These are phyloP conservation scores for Kalmusia sp. DNA, from an alignment of 2,329 filamentous ascomycete genomes.

Conservation along the genomic window DNA sequence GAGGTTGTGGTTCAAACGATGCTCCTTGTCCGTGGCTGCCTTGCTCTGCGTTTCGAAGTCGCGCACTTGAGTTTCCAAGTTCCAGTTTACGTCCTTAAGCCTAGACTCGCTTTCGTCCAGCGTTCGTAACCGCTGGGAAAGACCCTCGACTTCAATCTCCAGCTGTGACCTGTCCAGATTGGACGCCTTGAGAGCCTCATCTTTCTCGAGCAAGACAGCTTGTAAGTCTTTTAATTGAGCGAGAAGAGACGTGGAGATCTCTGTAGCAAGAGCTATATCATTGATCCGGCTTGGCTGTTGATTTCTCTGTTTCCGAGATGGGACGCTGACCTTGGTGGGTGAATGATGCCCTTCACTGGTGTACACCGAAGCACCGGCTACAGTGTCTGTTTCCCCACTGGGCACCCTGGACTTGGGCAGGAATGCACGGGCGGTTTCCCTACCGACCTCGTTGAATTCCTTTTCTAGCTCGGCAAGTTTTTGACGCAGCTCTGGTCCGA, in stretches of 20 bases:
- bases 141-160: conserved; percentile 80
- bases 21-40: conserved; percentile 81
- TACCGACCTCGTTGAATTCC: conserved; percentile 93
- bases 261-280: conserved; percentile 97
- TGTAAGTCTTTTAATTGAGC: conserved; percentile 94
- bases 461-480: conserved; percentile 87
- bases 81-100: conserved; percentile 99
- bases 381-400: conserved; percentile 55
- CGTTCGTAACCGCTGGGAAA: conserved; percentile 79
- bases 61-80: conserved; percentile 88
- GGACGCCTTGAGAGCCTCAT: conserved; percentile 80
- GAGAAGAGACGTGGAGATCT: conserved; percentile 93
- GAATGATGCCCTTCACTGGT: conserved; percentile 84
- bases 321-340: conserved; percentile 86
- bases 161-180: conserved; percentile 78
- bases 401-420: conserved; percentile 80
- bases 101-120: conserved; percentile 94
- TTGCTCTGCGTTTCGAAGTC: conserved; percentile 77
- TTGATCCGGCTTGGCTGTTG: conserved; percentile 88
- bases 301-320: conserved; percentile 87
- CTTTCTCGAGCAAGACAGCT: conserved; percentile 81
- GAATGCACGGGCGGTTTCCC: conserved; percentile 88
- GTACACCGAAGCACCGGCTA: conserved; percentile 59
- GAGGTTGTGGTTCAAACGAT: conserved; percentile 77
- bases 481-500: conserved; percentile 81